Conservation (phyloP, 2,329 filamentous ascomycete species). For the Ascochyta pisi region DNA sequence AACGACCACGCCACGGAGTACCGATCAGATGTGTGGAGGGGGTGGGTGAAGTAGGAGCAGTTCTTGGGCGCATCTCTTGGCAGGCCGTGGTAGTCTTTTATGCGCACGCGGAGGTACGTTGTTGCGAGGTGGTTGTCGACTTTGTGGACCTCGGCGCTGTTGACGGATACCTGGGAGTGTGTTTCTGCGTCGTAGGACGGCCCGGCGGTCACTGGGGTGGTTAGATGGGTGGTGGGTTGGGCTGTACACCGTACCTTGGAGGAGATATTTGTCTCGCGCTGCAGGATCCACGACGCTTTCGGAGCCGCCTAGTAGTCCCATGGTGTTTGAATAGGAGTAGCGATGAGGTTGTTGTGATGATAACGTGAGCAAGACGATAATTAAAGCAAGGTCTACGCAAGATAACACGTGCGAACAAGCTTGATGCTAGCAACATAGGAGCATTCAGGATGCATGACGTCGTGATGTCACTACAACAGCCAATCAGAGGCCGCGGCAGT, state of each 20-base stretch:
- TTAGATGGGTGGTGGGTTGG: neutral
- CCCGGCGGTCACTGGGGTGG: conserved; percentile 42
- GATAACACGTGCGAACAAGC: neutral
- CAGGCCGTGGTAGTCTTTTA: conserved; percentile 48
- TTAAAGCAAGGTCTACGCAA: neutral
- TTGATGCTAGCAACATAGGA: neutral
- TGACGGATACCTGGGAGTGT: conserved; percentile 44
- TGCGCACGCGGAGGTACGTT: conserved; percentile 43
- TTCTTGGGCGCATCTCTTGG: conserved; percentile 37
- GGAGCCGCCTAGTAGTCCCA: conserved; percentile 16
- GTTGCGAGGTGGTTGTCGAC: conserved; percentile 41
- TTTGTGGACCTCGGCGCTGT: conserved; percentile 30
- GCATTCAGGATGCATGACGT: conserved; percentile 14
- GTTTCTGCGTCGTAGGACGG: conserved; percentile 42
- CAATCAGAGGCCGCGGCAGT: conserved; percentile 6
- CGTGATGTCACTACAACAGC: neutral
- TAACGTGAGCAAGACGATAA: neutral
- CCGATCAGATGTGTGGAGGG: conserved; percentile 41
- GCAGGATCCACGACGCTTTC: conserved; percentile 37
- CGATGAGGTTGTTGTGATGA: neutral
- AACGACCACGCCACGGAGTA: conserved; percentile 49
- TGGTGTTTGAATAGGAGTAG: neutral
- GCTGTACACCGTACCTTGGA: conserved; percentile 29
- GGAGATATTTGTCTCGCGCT: conserved; percentile 46
- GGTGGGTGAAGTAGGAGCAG: conserved; percentile 42